These are phyloP conservation scores for Vitis vinifera DNA, from an alignment of 164 flowering plant species.

Conservation along the genomic window DNA sequence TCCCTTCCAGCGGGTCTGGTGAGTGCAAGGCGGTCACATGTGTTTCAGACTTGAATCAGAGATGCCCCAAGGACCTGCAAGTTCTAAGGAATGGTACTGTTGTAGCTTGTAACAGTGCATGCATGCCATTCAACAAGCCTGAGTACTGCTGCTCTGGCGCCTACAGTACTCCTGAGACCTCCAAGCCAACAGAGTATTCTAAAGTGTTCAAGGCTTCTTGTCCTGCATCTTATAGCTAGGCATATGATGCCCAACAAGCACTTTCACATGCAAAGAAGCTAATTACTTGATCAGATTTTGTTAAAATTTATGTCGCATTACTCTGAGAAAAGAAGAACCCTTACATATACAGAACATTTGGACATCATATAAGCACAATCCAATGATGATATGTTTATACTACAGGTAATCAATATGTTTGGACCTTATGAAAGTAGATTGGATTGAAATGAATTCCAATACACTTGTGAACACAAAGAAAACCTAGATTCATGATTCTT, in stretches of 20 bases:
- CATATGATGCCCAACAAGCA: slow-evolving; percentile 18
- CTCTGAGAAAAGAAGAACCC: no score
- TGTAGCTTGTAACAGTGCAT: slow-evolving; percentile 25
- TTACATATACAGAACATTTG: no score
- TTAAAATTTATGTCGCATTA: not conserved
- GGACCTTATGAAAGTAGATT: no score
- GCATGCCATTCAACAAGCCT: slow-evolving; percentile 11
- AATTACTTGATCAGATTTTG: slow-evolving; percentile 5
- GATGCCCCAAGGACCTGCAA: slow-evolving; percentile 11
- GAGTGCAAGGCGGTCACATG: slow-evolving; percentile 6
- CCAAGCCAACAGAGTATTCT: slow-evolving; percentile 16
- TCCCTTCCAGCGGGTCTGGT: slow-evolving; percentile 10
- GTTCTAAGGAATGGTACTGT: slow-evolving; percentile 3
- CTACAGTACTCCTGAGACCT: slow-evolving; percentile 9
- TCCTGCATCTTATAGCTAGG: slow-evolving; percentile 20
- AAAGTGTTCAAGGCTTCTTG: slow-evolving; percentile 19
- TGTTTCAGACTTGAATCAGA: slow-evolving; percentile 7
- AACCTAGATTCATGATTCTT: no score
- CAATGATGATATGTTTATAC: no score
- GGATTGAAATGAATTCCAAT: no score
- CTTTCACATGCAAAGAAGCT: slow-evolving; percentile 10
- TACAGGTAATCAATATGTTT: no score
- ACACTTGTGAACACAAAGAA: no score
- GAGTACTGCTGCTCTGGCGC: slow-evolving; percentile 20
- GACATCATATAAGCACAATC: no score